Conservation (phyloP, 1,139 yeast genomes). For the Diutina catenulata region DNA sequence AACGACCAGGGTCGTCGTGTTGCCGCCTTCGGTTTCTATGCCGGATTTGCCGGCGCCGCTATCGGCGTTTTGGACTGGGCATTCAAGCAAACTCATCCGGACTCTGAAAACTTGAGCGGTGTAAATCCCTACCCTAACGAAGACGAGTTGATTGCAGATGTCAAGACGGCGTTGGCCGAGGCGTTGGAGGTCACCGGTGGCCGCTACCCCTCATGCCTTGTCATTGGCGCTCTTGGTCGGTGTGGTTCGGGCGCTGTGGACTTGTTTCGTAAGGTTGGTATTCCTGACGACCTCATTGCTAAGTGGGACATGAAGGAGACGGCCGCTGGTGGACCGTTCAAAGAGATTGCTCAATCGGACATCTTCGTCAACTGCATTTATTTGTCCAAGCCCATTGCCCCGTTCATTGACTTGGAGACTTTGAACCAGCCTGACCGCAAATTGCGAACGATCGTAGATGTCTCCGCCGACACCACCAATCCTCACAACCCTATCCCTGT, state of each 20-base stretch:
- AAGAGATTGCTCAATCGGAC: slow-evolving; percentile 79
- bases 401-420: slow-evolving; percentile 63
- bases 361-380: slow-evolving; percentile 93
- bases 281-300: slow-evolving; percentile 71
- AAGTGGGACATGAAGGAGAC: slow-evolving; percentile 99
- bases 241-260: slow-evolving; percentile 98
- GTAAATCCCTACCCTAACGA: slow-evolving; percentile 80
- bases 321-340: slow-evolving; percentile 92
- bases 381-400: slow-evolving; percentile 86
- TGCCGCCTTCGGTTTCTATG: slow-evolving; percentile 97
- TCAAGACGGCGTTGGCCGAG: slow-evolving; percentile 44
- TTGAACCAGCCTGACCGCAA: slow-evolving; percentile 59
- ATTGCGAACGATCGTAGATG: slow-evolving; percentile 88
- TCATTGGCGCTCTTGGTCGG: slow-evolving; percentile 96
- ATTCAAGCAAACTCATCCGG: slow-evolving; percentile 65
- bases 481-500: slow-evolving; percentile 97
- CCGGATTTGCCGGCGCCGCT: slow-evolving; percentile 99
- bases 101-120: slow-evolving; percentile 55
- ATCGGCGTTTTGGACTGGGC: slow-evolving; percentile 92
- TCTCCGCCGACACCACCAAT: slow-evolving; percentile 96
- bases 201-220: slow-evolving; percentile 63
- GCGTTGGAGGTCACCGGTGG: slow-evolving; percentile 56
- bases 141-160: slow-evolving; percentile 55
- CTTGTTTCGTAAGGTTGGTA: slow-evolving; percentile 68
- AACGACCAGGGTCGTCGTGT: slow-evolving; percentile 95